Evolutionary conservation across 176 grass and related monocot species (phyloP), one percentile per base, ranked within the genome.

Genomic region (Aechmea fasciata): DNA sequence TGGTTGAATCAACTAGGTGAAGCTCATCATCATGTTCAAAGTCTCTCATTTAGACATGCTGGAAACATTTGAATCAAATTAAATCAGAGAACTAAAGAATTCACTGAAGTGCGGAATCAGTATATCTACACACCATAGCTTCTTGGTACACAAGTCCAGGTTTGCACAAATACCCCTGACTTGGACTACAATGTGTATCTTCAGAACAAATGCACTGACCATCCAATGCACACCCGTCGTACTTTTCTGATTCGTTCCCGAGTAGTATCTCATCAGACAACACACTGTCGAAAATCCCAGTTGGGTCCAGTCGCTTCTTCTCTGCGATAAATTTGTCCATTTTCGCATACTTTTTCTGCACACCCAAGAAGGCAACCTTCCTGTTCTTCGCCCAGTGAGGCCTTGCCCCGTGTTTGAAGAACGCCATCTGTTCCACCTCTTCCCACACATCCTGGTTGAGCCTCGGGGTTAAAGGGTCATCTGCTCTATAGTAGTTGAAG

Each of bases 371-470:
- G 23, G 93, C 93, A 19, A 81, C 65, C n/a, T 82, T 52, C 50
- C 86, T 50, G 68, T 96, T 96, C 83, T 96, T 96, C 9, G 76
- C 93, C 75, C 88, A 96, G 82, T 90, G 93, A 17, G 89, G 93
- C 49, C 77, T 69, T 1, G 93, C 86, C 13, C 80, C 73, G 70
- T 92, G 77, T 80, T 87, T 97, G 11, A 79, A 65, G 70, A 97
- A 92, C 47, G 93, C 93, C 71, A 97, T 77, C 83, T 97, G 93
- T 78, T 92, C 89, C 63, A 92, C 87, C 86, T 92, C 89, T 78
- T 97, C 93, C 89, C 84, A 87, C 67, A 90, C 68, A 76, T 97
- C 93, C 79, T 77, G 67, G 71, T 76, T 71, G 12, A 92, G 77
- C 68, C 89, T 73, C 10, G 86, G 79, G 53, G 74, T 26, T 23